Conservation (phyloP, 106 monocot genomes). For the Acanthochlamys bracteata region DNA sequence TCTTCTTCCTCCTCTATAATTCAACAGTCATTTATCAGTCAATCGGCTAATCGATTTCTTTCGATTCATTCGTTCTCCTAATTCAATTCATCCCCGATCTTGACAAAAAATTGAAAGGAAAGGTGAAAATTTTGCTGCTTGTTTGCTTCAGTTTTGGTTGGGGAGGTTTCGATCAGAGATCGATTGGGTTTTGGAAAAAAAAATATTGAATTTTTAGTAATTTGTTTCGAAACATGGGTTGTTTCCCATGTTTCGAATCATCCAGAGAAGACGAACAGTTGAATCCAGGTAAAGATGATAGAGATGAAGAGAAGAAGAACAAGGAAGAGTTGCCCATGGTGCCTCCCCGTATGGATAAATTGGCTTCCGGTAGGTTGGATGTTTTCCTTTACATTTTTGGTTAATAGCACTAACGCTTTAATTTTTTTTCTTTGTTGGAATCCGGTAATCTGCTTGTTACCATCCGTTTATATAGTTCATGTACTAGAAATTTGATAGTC, state of each 20-base stretch:
- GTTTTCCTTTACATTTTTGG: background rate
- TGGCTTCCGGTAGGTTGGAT: background rate
- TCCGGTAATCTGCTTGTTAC: background rate
- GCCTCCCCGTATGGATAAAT: constrained; percentile 5
- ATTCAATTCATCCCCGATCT: background rate
- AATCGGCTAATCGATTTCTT: background rate
- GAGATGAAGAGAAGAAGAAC: background rate
- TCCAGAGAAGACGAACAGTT: constrained; percentile 7
- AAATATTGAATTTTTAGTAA: background rate
- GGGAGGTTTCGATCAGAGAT: background rate
- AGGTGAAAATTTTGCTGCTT: background rate
- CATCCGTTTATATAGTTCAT: too few species aligned
- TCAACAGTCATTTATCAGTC: too few species aligned
- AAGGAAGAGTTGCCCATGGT: constrained; percentile 12
- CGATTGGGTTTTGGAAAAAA: background rate
- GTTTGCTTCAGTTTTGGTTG: background rate
- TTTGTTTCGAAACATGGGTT: constrained; percentile 3
- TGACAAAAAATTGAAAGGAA: background rate
- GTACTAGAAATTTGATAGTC: too few species aligned
- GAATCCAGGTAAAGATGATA: background rate
- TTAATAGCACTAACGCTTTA: background rate
- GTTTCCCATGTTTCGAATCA: constrained; percentile 11
- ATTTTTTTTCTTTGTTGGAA: background rate
- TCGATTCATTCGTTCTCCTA: background rate
- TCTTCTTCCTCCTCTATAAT: background rate